A percentile compares a stretch with the other conserved stretches of the same genome.
phyloP scores from a whole-genome alignment of 192 early-diverging fungal genomes.

The Diversispora epigaea region DNA sequence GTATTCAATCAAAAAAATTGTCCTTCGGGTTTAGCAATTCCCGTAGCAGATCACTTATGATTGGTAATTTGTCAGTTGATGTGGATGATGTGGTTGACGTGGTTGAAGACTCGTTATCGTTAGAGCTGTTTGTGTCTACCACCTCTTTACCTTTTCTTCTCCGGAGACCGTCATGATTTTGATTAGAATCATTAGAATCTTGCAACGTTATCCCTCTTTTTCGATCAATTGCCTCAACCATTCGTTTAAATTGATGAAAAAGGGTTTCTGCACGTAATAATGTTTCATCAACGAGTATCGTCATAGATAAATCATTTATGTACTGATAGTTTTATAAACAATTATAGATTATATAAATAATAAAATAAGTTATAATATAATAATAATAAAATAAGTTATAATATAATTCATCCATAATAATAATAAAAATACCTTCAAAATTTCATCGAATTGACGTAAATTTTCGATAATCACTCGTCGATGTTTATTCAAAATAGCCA shows the following conservation, averaged over 20 bases:
- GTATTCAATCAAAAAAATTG: too few species aligned
- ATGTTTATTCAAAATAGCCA: conserved; percentile 92
- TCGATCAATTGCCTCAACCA: conserved; percentile 48
- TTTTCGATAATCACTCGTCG: conserved; percentile 77
- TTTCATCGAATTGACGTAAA: conserved; percentile 85
- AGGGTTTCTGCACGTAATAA: conserved; percentile 77
- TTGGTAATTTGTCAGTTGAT: too few species aligned
- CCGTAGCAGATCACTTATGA: too few species aligned
- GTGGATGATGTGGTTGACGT: too few species aligned
- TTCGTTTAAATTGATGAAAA: conserved; percentile 60
- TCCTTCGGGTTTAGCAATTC: too few species aligned
- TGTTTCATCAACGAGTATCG: conserved; percentile 72
- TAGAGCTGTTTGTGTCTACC: too few species aligned
- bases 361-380: too few species aligned
- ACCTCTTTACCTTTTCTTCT: too few species aligned
- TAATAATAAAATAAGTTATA: too few species aligned
- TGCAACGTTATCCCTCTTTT: conserved; percentile 22
- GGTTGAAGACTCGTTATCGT: too few species aligned
- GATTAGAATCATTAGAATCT: too few species aligned
- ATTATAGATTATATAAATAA: background rate
- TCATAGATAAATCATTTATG: conserved; percentile 81
- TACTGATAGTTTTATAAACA: conserved; percentile 50
- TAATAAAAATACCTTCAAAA: conserved; percentile 70
- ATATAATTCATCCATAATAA: background rate
- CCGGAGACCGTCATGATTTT: too few species aligned